Evolutionary conservation across 331 rosid species (phyloP), one percentile per base, ranked within the genome.

Genomic region (Spiraea crenata): DNA sequence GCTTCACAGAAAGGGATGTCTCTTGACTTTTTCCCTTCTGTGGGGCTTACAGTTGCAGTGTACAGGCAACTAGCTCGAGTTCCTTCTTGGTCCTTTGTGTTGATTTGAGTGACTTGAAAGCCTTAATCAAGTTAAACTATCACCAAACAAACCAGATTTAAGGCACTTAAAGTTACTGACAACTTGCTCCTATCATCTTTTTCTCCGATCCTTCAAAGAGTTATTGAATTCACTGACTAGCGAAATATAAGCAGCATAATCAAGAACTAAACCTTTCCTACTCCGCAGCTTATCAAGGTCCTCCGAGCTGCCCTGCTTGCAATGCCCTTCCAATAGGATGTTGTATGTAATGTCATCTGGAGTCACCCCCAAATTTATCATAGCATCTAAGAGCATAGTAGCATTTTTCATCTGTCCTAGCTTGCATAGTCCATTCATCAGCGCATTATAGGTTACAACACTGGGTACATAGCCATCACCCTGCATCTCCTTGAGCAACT

Each of bases 381-480:
- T 93, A 58, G 96, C 95, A 72, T 89, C 87, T 70, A 93, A 78
- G 51, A 93, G 83, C 97, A 87, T 90, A 61, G 77, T 52, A 4
- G 98, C 98, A 80, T 93, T 93, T 81, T 85, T 93, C 96, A 90
- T 84, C 93, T 93, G 98, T 70, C 98, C 98, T 79, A 77, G 88
- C 77, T 87, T 93, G 82, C 98, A 90, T 8, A 90, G 60, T 61
- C 96, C 97, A 74, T 89, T 89, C 96, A 93, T 87, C 14, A 93
- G 95, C 13, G 80, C 96, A 63, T 93, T 93, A 74, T 90, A 89
- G 12, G 96, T 85, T 59, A 87, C 91, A 73, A 90, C 86, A 35
- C 88, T 85, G 0, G 96, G 97, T 4, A 81, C 69, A 63, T 57
- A 84, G 13, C 92, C 92, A 58, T 72, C 84, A 16, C 70, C 72